Evolutionary conservation across 768 basidiomycete genomes (phyloP).

Genomic region (Trametes sanguinea): DNA sequence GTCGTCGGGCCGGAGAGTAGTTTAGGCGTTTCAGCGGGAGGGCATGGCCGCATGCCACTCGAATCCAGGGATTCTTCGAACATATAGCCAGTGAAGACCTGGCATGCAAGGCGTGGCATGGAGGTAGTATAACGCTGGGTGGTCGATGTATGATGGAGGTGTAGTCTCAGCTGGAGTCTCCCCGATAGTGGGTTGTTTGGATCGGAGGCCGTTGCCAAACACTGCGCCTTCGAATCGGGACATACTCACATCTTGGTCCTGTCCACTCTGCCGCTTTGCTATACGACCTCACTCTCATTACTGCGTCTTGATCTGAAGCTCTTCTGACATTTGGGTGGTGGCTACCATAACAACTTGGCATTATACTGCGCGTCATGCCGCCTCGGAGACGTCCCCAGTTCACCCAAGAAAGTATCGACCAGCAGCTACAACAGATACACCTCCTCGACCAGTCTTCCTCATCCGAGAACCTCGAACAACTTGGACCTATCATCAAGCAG

Average conservation of each 20-base stretch:
- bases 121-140: too few relatives aligned
- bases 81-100: too few relatives aligned
- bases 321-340: neutral
- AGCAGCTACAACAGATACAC: constrained; percentile 90
- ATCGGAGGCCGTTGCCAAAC: constrained; percentile 33
- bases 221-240: constrained; percentile 11
- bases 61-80: too few relatives aligned
- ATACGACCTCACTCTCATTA: neutral
- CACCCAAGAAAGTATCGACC: constrained; percentile 83
- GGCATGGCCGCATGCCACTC: too few relatives aligned
- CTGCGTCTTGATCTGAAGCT: neutral
- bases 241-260: neutral
- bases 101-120: too few relatives aligned
- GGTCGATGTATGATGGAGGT: neutral
- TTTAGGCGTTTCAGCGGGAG: neutral
- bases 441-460: constrained; percentile 84
- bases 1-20: neutral
- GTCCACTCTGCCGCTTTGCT: neutral
- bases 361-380: constrained; percentile 50
- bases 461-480: constrained; percentile 93
- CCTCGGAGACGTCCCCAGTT: constrained; percentile 71
- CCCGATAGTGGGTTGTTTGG: constrained; percentile 18
- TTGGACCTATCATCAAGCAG: constrained; percentile 93
- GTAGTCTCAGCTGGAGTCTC: neutral
- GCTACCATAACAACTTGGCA: neutral